Evolutionary conservation across 495 filamentous ascomycete species (phyloP).

Genomic region (Hyaloscypha variabilis): DNA sequence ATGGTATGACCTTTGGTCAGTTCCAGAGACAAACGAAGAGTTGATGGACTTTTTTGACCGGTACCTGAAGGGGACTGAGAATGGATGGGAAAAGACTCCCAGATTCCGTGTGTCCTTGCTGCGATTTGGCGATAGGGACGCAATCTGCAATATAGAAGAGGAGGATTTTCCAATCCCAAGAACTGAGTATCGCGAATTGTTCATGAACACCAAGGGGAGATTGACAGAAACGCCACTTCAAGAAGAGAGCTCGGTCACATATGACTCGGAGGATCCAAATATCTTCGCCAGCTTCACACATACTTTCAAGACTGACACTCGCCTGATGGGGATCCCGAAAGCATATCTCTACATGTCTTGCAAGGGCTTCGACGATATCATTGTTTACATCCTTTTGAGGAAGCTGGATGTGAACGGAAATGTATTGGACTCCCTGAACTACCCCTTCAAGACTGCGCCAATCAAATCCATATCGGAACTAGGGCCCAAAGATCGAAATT

Average conservation of each 20-base stretch:
- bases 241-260: background rate
- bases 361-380: background rate
- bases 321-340: background rate
- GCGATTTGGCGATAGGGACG: background rate
- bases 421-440: background rate
- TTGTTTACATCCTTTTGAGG: background rate
- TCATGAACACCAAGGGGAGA: background rate
- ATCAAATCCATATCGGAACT: background rate
- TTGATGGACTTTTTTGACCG: background rate
- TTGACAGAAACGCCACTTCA: background rate
- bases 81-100: background rate
- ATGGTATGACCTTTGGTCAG: constrained; percentile 2
- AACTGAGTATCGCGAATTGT: background rate
- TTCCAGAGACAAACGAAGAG: background rate
- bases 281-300: background rate
- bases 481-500: background rate
- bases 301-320: background rate
- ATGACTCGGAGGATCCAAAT: background rate
- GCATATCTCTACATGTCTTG: background rate
- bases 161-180: background rate
- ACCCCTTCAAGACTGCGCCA: background rate
- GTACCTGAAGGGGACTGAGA: background rate
- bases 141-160: background rate
- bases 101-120: background rate
- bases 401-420: background rate